Conservation (phyloP, 176 grass and related monocot genomes). For the Phyllostachys edulis region DNA sequence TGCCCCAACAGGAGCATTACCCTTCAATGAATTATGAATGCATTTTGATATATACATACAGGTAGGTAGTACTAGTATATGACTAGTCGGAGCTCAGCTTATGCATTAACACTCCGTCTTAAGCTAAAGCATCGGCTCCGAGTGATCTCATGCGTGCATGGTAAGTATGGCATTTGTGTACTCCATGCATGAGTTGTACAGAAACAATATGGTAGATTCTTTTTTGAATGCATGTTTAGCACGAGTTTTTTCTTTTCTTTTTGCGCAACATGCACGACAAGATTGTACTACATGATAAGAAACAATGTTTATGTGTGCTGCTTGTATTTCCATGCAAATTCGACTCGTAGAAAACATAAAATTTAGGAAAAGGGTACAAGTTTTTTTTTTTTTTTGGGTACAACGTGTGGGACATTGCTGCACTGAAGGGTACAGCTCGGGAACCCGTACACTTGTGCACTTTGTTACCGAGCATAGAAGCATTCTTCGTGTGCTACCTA, state of each 20-base stretch:
- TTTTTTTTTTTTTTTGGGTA: neutral
- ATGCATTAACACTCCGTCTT: neutral
- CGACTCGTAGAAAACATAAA: neutral
- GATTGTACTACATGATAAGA: neutral
- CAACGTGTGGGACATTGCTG: neutral
- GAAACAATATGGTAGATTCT: neutral
- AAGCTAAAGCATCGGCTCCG: neutral
- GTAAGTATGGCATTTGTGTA: neutral
- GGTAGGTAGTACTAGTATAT: too few species aligned
- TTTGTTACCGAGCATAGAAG: neutral
- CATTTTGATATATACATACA: too few species aligned
- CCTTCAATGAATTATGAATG: too few species aligned
- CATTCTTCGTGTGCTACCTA: neutral
- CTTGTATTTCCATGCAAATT: neutral
- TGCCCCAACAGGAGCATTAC: too few species aligned
- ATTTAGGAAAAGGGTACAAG: neutral
- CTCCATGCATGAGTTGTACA: neutral
- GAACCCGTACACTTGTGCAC: neutral
- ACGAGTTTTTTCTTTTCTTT: neutral
- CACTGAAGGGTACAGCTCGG: slow-evolving; percentile 1
- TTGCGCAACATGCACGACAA: neutral
- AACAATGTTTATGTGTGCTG: neutral
- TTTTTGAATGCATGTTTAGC: neutral
- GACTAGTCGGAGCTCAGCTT: too few species aligned
- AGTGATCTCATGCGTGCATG: neutral